Evolutionary conservation across 805 yeast genomes (phyloP).

Genomic region (Metschnikowia reukaufii): DNA sequence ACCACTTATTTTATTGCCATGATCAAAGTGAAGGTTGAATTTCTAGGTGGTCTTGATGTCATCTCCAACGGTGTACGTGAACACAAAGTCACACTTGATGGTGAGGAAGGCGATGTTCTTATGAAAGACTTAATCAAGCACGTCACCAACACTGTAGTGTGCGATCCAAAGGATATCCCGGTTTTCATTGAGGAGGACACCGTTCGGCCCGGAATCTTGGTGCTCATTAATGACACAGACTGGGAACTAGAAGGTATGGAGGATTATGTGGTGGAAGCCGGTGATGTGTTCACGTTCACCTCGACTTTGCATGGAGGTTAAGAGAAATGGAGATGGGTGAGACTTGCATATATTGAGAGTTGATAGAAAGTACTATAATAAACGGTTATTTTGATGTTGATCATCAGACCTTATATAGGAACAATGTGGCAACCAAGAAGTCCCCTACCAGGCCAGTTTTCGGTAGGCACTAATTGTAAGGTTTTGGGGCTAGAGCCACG

Average conservation of each 20-base stretch:
- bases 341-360: background rate
- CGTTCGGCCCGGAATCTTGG: conserved; percentile 89
- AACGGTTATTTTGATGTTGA: too few species aligned
- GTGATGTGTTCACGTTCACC: conserved; percentile 82
- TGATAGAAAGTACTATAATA: too few species aligned
- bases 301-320: conserved; percentile 95
- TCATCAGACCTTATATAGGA: conserved; percentile 22
- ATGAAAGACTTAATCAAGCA: conserved; percentile 55
- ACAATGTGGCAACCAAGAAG: conserved; percentile 64
- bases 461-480: conserved; percentile 43
- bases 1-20: conserved; percentile 3
- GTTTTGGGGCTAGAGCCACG: conserved; percentile 28
- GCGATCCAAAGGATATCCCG: conserved; percentile 60
- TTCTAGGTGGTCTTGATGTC: conserved; percentile 80
- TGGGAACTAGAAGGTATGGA: conserved; percentile 96
- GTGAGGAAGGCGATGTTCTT: conserved; percentile 45
- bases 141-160: conserved; percentile 55
- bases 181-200: conserved; percentile 81
- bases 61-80: conserved; percentile 62
- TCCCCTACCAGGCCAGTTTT: conserved; percentile 65
- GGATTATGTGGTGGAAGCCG: conserved; percentile 69
- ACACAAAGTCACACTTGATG: conserved; percentile 45
- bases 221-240: conserved; percentile 89
- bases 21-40: conserved; percentile 43
- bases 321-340: too few species aligned